Base-by-base conservation (phyloP, 2,329 filamentous ascomycete species). In the Exophiala aquamarina region DNA sequence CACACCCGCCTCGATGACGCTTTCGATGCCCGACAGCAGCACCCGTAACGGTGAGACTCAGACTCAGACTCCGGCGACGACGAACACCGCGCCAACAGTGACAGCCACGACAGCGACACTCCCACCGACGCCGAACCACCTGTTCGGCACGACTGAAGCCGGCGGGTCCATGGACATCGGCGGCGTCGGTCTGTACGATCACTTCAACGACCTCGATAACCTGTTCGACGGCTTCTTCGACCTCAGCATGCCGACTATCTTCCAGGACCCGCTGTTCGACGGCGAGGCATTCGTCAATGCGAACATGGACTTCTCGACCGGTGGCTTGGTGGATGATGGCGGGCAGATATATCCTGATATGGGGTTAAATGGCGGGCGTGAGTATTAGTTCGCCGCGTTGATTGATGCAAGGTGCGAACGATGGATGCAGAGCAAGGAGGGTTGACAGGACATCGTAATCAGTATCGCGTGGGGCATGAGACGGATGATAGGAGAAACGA, bases 181-280 rank as follows among this genome's bases (percentile, higher is more conserved):
- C 17, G 35, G 14, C 23, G 23, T 6, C 23, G 40, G 36, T 26
- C 35, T 47, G 10, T 54, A 54, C 39, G 44, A 50, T 31, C 44
- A 51, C 15, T 56, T 57, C 51, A 52, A 50, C 33, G 54, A 59
- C 23, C 52, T 59, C 9, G 57, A 59, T 49, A 58, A 59, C 23
- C 47, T 59, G 31, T 59, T 59, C 45, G 57, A 58, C 19, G 55
- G 55, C 33, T 58, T 59, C 43, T 59, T 54, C 36, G 55, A 58
- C 38, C 50, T 59, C 26, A 53, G 48, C 29, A 58, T 58, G 50
- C 57, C 57, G 23, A 59, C 57, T 8, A 57, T 59, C 17, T 59
- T 58, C 40, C 49, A 58, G 37, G 56, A 57, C 33, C 54, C 56
- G 18, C 31, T 59, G 8, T 57, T 57, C 38, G 54, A 57, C 19